Evolutionary conservation across 352 stramenopile species (phyloP), one percentile per base, ranked within the genome.

Genomic region (Sclerospora graminicola): DNA sequence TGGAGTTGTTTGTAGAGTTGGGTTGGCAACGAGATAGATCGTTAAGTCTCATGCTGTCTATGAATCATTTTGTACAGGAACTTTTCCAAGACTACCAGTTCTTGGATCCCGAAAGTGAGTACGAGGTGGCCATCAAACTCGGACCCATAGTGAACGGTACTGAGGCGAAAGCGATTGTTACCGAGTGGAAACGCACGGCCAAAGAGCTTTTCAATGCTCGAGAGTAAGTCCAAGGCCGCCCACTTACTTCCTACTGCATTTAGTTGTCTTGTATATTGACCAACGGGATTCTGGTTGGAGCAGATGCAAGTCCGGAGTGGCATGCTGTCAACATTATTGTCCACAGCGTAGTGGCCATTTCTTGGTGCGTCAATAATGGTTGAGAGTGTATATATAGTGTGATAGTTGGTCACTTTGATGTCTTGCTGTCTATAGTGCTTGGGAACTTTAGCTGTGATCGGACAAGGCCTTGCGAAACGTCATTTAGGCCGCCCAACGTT

Each of bases 31-130:
- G 13, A 19, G 7, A 2, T 15, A 18, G 30, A 35, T 35, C 30
- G 8, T 23, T 43, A n/a, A 55, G 30, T 13, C 19, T 31, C 8
- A 37, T 50, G 21, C 39, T 51, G 33, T 42, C 23, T 26, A 18
- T 34, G n/a, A n/a, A n/a, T n/a, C n/a, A n/a, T n/a, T 27, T 27
- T 42, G 10, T 5, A n/a, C 45, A 84, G 69, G 80, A 92, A 30
- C 51, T 92, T 16, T 85, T 87, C 46, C 76, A 89, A 61, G 75
- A 89, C 38, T 89, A 87, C 40, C 80, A 92, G 56, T 87, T 84
- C n/a, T 34, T 92, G 16, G 62, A 78, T 13, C 80, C 80, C 6
- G 70, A 88, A 31, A 82, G 69, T 34, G 56, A 73, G 11, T 89
- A 84, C 47, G 80, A 92, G 43, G 62, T 87, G 3, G 67, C 72